Base-by-base conservation (phyloP, 306 rosid genomes). In the Vigna nakashimae region DNA sequence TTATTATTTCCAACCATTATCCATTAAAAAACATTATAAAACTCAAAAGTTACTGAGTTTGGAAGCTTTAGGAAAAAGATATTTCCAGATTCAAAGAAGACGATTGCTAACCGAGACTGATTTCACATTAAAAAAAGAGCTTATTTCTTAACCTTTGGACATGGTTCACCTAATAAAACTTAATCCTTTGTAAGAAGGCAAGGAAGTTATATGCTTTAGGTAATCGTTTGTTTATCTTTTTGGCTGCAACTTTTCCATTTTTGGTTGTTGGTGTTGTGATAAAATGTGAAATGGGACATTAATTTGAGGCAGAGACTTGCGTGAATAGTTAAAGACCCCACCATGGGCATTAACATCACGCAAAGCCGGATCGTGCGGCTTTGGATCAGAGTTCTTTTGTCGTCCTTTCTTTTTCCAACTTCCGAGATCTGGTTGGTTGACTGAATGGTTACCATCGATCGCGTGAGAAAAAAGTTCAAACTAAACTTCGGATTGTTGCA, bases 361-460 rank as follows among this genome's bases (percentile, higher is more conserved):
- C 68, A 84, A 69, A 79, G 81, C 80, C 74, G 60, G 68, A 68
- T 80, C 57, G 45, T 18, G 83, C 46, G 75, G 78, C 80, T 53
- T 78, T 81, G 52, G 75, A 71, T 82, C 64, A 64, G 65, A 77
- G 80, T 36, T 81, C 12, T 62, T 81, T 79, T 77, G 77, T 80
- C 50, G 58, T 80, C 49, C 62, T 75, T 56, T 56, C 43, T 79
- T 80, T 84, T 71, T 75, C 75, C 16, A 75, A 59, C 66, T 79
- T 75, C 53, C 51, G 57, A 55, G 75, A 57, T 52, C 69, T 71
- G 71, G 64, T 50, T 50, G 83, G 83, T 80, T 77, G 80, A 71
- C 71, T 38, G 56, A 80, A 65, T 65, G 76, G 84, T 49, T 65
- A 22, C 84, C 69, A 71, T 68, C 38, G 74, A 71, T 68, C 38